phyloP scores from a whole-genome alignment of 2,329 filamentous ascomycete species.

The Talaromyces rugulosus region DNA sequence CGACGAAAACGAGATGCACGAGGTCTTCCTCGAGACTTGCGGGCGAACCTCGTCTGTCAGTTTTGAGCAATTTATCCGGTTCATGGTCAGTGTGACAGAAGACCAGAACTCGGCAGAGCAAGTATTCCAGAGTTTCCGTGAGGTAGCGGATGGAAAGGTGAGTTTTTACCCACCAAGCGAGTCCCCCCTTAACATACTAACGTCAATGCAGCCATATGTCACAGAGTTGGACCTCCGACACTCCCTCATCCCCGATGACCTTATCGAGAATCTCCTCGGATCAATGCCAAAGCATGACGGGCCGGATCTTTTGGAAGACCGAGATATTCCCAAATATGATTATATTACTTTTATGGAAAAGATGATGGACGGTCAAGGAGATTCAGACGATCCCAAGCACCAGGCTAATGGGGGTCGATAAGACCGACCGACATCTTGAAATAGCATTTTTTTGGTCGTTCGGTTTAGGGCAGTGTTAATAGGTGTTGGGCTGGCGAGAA shows the following conservation, averaged over 20 bases:
- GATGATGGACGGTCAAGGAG: slow-evolving; percentile 53
- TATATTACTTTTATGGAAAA: slow-evolving; percentile 98
- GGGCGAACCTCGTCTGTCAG: slow-evolving; percentile 68
- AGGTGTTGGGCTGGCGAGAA: slow-evolving; percentile 1
- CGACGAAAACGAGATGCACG: slow-evolving; percentile 96
- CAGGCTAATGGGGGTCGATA: slow-evolving; percentile 8
- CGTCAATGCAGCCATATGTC: slow-evolving; percentile 67
- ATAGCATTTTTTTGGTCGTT: slow-evolving; percentile 1
- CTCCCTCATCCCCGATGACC: slow-evolving; percentile 90
- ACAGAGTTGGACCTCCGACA: slow-evolving; percentile 96
- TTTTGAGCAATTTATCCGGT: slow-evolving; percentile 98
- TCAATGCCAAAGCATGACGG: slow-evolving; percentile 83
- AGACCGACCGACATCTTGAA: background rate
- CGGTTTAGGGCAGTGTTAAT: background rate
- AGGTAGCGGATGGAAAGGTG: slow-evolving; percentile 93
- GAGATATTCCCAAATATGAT: slow-evolving; percentile 83
- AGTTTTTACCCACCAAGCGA: slow-evolving; percentile 19
- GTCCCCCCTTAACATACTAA: background rate
- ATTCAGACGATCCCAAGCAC: slow-evolving; percentile 21
- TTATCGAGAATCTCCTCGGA: slow-evolving; percentile 86
- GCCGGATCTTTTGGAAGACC: slow-evolving; percentile 79
- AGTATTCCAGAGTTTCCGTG: slow-evolving; percentile 94
- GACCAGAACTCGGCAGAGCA: slow-evolving; percentile 98
- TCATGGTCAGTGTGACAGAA: slow-evolving; percentile 99
- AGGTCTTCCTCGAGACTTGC: slow-evolving; percentile 86